A percentile compares a stretch with the other conserved stretches of the same genome.
These are phyloP conservation scores for Pleurotus ostreatus DNA, from an alignment of 768 basidiomycete genomes.

Conservation along the genomic window DNA sequence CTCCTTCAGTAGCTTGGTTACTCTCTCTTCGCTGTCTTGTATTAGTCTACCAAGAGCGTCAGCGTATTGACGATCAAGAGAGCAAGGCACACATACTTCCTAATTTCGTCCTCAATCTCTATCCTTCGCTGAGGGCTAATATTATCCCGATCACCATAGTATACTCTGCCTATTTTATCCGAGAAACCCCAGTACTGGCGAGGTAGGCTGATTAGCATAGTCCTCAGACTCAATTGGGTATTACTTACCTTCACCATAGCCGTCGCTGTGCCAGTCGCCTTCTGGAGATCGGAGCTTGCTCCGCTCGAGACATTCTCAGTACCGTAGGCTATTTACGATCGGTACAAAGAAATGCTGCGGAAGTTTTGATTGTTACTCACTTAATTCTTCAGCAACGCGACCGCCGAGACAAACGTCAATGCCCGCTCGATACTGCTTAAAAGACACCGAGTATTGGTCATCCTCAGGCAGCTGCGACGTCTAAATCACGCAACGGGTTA, in stretches of 20 bases:
- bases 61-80: neutral
- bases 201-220: neutral
- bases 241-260: slow-evolving; percentile 82
- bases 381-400: slow-evolving; percentile 89
- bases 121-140: slow-evolving; percentile 75
- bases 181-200: slow-evolving; percentile 76
- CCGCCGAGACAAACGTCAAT: slow-evolving; percentile 96
- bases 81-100: slow-evolving; percentile 48
- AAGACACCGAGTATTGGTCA: slow-evolving; percentile 68
- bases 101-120: slow-evolving; percentile 86
- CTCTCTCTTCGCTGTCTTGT: slow-evolving; percentile 65
- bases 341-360: slow-evolving; percentile 14
- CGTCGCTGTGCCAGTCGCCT: slow-evolving; percentile 76
- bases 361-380: slow-evolving; percentile 35
- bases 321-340: slow-evolving; percentile 65
- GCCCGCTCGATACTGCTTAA: slow-evolving; percentile 70
- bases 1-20: slow-evolving; percentile 55
- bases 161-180: slow-evolving; percentile 74
- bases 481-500: slow-evolving; percentile 29
- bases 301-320: slow-evolving; percentile 87
- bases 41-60: slow-evolving; percentile 42
- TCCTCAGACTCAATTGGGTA: neutral
- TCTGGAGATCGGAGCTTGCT: slow-evolving; percentile 81
- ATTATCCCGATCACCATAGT: slow-evolving; percentile 65
- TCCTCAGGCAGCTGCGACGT: slow-evolving; percentile 76